Evolutionary conservation across 2,329 filamentous ascomycete species (phyloP).

Genomic region (Juglanconis oblonga): DNA sequence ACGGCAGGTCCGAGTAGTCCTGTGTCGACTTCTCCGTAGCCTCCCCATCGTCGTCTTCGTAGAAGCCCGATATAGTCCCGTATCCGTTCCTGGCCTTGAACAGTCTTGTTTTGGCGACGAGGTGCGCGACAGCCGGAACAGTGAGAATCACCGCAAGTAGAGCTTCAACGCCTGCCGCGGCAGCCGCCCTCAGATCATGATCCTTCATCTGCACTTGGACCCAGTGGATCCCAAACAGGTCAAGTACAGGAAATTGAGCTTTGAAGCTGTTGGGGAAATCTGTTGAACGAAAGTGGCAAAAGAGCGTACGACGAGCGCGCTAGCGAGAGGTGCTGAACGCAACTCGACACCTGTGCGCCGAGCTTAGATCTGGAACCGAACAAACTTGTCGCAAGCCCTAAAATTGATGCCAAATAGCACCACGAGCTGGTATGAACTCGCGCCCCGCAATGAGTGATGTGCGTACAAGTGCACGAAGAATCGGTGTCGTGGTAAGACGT

Average conservation of each 20-base stretch:
- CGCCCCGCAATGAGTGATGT: neutral
- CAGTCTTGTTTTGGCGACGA: conserved; percentile 10
- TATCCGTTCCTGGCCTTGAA: conserved; percentile 19
- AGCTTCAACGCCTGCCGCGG: conserved; percentile 9
- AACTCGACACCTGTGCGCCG: too few relatives aligned
- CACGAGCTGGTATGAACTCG: neutral
- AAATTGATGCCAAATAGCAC: neutral
- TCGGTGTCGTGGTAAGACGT: neutral
- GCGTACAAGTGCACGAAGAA: neutral
- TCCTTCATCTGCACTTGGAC: conserved; percentile 7
- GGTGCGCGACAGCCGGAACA: conserved; percentile 20
- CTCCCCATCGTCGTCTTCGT: conserved; percentile 30
- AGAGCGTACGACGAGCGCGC: neutral
- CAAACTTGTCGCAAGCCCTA: neutral
- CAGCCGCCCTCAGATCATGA: conserved; percentile 9
- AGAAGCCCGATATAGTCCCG: conserved; percentile 24
- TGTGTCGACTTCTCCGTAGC: conserved; percentile 31
- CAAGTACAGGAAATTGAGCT: too few relatives aligned
- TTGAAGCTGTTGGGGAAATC: neutral
- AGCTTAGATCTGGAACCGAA: neutral
- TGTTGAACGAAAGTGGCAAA: neutral
- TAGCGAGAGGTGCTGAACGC: neutral
- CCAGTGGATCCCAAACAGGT: too few relatives aligned
- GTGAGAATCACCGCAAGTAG: conserved; percentile 18
- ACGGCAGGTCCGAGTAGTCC: conserved; percentile 27